Percentiles rank a stretch among this genome's conserved stretches.
These are phyloP conservation scores for Sextonia rubra DNA, from an alignment of 164 flowering plant genomes.

Conservation along the genomic window DNA sequence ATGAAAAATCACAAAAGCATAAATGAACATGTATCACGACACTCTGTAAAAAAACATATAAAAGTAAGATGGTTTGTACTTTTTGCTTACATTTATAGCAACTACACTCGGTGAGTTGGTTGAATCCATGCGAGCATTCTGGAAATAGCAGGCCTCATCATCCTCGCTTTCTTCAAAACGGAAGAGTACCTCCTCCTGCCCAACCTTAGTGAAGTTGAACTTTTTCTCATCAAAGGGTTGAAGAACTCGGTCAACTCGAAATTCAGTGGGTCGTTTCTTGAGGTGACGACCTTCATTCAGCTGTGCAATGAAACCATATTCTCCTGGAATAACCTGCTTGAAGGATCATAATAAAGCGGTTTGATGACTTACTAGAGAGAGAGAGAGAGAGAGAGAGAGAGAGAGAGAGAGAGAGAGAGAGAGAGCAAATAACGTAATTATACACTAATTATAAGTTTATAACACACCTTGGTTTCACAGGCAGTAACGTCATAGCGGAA, in stretches of 20 bases:
- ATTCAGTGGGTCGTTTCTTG: conserved; percentile 84
- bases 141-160: conserved; percentile 28
- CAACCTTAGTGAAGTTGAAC: conserved; percentile 89
- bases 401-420: neutral
- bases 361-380: neutral
- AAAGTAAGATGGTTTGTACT: neutral
- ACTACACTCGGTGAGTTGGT: conserved; percentile 53
- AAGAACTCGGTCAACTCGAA: conserved; percentile 65
- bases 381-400: neutral
- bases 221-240: conserved; percentile 80
- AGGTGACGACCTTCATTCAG: conserved; percentile 85
- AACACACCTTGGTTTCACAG: conserved; percentile 58
- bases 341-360: neutral
- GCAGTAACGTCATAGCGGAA: conserved; percentile 83
- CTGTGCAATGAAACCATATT: conserved; percentile 74
- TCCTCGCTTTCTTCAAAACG: conserved; percentile 50
- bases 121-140: conserved; percentile 28
- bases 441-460: neutral
- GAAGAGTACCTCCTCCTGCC: conserved; percentile 83
- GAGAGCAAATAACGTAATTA: neutral
- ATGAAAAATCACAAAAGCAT: neutral
- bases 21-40: neutral
- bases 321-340: conserved; percentile 46
- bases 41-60: neutral
- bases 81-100: conserved; percentile 71